These are phyloP conservation scores for Heritiera littoralis DNA, from an alignment of 345 rosid genomes.

Conservation along the genomic window DNA sequence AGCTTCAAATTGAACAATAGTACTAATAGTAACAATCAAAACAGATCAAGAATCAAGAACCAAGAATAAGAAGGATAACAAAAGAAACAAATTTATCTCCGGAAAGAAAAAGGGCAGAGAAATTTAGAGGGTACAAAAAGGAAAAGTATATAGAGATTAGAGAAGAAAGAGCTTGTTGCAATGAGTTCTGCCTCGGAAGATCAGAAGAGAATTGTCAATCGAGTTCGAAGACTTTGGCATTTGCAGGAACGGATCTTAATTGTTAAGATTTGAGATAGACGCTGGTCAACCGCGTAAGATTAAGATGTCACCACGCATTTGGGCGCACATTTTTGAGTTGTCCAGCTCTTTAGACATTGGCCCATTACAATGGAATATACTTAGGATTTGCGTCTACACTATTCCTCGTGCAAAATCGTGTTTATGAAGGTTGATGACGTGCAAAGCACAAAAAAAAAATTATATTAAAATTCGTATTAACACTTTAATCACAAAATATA, in stretches of 20 bases:
- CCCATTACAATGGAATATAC: background rate
- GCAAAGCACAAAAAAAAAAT: no score
- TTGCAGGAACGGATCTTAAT: background rate
- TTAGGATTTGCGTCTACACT: no score
- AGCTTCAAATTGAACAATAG: background rate
- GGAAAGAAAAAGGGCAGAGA: no score
- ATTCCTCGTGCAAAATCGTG: no score
- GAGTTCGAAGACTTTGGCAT: no score
- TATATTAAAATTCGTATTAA: no score
- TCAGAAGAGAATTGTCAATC: background rate
- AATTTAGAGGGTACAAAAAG: background rate
- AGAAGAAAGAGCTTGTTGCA: background rate
- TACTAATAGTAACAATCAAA: background rate
- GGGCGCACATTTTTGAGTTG: background rate
- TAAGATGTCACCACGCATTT: background rate
- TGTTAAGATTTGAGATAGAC: background rate
- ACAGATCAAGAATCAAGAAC: background rate
- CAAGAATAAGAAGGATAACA: background rate
- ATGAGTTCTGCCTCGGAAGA: constrained; percentile 8
- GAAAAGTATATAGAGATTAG: background rate
- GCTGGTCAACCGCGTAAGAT: background rate
- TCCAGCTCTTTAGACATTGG: background rate
- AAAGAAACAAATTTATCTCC: background rate
- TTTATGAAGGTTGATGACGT: no score
- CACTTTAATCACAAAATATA: no score